A percentile compares a stretch with the other conserved stretches of the same genome.
Conservation (phyloP, 2,329 filamentous ascomycete species). For the Aspergillus proliferans region DNA sequence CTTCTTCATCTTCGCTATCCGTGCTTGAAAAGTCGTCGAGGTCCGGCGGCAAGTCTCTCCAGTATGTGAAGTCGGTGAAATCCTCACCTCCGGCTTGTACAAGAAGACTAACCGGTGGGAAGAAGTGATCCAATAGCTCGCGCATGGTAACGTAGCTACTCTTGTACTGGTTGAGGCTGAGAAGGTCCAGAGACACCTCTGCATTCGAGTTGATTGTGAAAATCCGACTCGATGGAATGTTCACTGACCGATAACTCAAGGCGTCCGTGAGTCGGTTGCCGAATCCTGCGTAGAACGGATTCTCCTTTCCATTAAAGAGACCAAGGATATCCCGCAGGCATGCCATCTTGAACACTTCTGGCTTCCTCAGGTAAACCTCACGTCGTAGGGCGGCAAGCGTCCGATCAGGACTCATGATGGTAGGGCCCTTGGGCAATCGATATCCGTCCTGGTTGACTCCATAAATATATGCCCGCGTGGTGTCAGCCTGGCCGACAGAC, state of each 20-base stretch:
- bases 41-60: conserved; percentile 78
- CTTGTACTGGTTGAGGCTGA: conserved; percentile 89
- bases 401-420: conserved; percentile 89
- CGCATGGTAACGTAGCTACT: conserved; percentile 96
- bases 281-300: conserved; percentile 94
- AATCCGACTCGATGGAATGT: conserved; percentile 87
- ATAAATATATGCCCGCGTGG: conserved; percentile 79
- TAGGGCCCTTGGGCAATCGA: conserved; percentile 78
- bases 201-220: conserved; percentile 99
- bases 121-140: conserved; percentile 96
- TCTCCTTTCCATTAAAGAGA: conserved; percentile 69
- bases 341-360: conserved; percentile 99
- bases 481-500: conserved; percentile 89
- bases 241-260: conserved; percentile 89
- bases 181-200: conserved; percentile 83
- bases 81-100: conserved; percentile 87
- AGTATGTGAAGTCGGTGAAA: conserved; percentile 96
- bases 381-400: conserved; percentile 88
- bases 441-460: conserved; percentile 85
- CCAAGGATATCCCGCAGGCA: conserved; percentile 90
- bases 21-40: conserved; percentile 84
- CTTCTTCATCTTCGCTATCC: conserved; percentile 55
- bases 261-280: conserved; percentile 95
- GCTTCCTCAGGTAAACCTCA: conserved; percentile 91
- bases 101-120: conserved; percentile 81